Evolutionary conservation across 768 basidiomycete species (phyloP).

Genomic region (Brasilioporus rufonigricans): DNA sequence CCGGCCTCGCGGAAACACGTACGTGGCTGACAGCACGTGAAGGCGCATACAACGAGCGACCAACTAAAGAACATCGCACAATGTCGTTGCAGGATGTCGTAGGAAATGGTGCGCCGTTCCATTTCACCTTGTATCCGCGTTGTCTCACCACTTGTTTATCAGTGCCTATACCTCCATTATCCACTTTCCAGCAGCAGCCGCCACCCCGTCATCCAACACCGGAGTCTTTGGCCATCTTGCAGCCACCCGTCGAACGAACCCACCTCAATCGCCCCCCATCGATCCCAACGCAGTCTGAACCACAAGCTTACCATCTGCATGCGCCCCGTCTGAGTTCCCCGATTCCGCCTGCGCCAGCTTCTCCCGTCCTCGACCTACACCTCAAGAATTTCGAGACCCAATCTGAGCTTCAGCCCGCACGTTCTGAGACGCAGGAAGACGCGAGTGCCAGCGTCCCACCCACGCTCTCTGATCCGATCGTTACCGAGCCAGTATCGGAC

Average conservation of each 20-base stretch:
- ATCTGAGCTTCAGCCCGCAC: not conserved
- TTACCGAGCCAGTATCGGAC: not conserved
- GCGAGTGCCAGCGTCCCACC: not conserved
- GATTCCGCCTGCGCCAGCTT: not conserved
- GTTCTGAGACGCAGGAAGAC: not conserved
- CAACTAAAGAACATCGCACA: not conserved
- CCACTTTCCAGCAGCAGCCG: not conserved
- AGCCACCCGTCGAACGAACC: not conserved
- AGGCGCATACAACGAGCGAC: not conserved
- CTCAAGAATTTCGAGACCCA: slow-evolving; percentile 1
- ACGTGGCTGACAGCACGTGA: not conserved
- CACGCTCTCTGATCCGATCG: not conserved
- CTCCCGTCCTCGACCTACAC: slow-evolving; percentile 8
- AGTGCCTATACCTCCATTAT: slow-evolving; percentile 2
- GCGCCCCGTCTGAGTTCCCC: not conserved
- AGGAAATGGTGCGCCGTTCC: slow-evolving; percentile 9
- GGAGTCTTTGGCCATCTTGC: not conserved
- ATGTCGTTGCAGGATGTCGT: not conserved
- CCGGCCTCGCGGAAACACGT: not conserved
- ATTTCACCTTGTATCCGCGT: not conserved
- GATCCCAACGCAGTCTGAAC: not conserved
- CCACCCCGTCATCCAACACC: not conserved
- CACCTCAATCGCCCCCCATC: not conserved
- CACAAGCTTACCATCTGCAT: not conserved
- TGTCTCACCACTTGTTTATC: slow-evolving; percentile 5